Evolutionary conservation across 192 early-diverging fungal species (phyloP).

Genomic region (Coemansia nantahalensis): DNA sequence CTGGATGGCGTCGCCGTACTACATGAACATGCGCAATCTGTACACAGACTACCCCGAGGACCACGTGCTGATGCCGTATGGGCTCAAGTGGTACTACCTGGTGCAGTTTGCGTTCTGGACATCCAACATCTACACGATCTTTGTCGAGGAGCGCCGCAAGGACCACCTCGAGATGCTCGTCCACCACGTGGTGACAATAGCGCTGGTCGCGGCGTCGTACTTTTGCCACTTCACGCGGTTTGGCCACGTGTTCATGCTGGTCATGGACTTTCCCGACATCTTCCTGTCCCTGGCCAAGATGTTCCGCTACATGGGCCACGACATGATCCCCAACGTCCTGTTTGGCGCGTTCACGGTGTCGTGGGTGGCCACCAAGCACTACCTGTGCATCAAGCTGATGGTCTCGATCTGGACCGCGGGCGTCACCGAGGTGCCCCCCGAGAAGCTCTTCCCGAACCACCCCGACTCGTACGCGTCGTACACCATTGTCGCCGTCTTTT

Average conservation of each 20-base stretch:
- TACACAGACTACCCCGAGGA: constrained; percentile 54
- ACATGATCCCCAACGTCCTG: constrained; percentile 60
- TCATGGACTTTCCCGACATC: constrained; percentile 60
- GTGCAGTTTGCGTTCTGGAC: constrained; percentile 52
- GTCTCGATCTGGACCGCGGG: constrained; percentile 57
- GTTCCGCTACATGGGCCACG: constrained; percentile 67
- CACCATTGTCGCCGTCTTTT: constrained; percentile 51
- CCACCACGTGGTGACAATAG: constrained; percentile 56
- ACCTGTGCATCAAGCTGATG: constrained; percentile 66
- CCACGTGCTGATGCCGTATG: constrained; percentile 41
- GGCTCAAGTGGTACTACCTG: constrained; percentile 55
- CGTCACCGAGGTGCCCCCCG: constrained; percentile 49
- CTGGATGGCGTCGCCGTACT: constrained; percentile 40
- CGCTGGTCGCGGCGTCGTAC: constrained; percentile 51
- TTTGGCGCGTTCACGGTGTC: constrained; percentile 74
- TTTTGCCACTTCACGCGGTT: constrained; percentile 54
- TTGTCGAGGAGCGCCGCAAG: constrained; percentile 56
- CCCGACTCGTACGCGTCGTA: constrained; percentile 54
- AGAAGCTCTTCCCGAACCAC: constrained; percentile 59
- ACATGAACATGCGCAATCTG: constrained; percentile 45
- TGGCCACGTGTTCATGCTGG: constrained; percentile 53
- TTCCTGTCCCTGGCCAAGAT: constrained; percentile 67
- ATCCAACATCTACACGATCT: constrained; percentile 49
- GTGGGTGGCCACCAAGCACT: constrained; percentile 78
- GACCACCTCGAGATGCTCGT: constrained; percentile 50